Percentiles rank a stretch among this genome's conserved stretches.
These are phyloP conservation scores for Brettanomyces naardenensis DNA, from an alignment of 805 yeast species.

Conservation along the genomic window DNA sequence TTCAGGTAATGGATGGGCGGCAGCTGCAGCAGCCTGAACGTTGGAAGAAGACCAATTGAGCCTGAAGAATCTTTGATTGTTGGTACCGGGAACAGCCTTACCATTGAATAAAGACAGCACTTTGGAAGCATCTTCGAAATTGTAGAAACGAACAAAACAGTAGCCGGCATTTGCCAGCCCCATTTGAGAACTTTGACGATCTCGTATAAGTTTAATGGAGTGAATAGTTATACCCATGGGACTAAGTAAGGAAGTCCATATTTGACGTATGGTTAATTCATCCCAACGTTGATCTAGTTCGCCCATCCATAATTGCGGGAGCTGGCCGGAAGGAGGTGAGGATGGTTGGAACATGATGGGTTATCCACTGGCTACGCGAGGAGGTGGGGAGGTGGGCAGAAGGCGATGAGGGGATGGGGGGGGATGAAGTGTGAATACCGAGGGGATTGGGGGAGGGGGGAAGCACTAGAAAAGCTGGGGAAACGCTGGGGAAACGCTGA, in stretches of 20 bases:
- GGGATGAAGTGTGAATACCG: no score
- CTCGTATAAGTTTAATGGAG: conserved; percentile 61
- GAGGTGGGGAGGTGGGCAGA: no score
- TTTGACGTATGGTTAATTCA: conserved; percentile 52
- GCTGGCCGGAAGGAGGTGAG: neutral
- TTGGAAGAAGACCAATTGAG: conserved; percentile 69
- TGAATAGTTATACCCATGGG: conserved; percentile 53
- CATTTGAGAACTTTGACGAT: conserved; percentile 33
- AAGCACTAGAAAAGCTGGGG: no score
- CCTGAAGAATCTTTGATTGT: conserved; percentile 45
- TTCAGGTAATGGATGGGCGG: conserved; percentile 6
- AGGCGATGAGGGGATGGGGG: no score
- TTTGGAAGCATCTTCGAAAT: conserved; percentile 48
- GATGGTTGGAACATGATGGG: no score
- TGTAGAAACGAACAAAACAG: conserved; percentile 73
- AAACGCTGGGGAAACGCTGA: no score
- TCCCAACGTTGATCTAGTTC: conserved; percentile 83
- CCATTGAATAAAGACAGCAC: conserved; percentile 65
- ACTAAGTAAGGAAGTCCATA: conserved; percentile 48
- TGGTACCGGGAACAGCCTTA: conserved; percentile 56
- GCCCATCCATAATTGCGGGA: conserved; percentile 74
- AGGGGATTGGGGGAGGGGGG: no score
- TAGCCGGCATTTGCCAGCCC: conserved; percentile 54
- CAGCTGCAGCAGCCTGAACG: conserved; percentile 15
- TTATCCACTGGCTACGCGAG: no score